Base-by-base conservation (phyloP, 768 basidiomycete species). In the Fomitopsis serialis region DNA sequence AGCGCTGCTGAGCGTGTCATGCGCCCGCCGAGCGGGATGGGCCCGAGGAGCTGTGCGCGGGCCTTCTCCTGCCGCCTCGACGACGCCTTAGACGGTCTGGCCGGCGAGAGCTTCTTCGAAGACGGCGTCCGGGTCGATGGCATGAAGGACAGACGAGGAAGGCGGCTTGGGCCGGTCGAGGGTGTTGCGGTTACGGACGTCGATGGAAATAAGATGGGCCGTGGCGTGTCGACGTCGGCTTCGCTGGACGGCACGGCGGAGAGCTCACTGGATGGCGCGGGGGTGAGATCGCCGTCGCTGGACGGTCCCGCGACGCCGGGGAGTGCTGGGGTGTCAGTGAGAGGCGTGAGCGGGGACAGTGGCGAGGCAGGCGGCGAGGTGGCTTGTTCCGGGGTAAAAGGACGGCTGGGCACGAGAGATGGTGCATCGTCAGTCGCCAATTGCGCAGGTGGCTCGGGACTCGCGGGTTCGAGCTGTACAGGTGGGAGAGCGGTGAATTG, bases 1-100 rank as follows among this genome's bases (percentile, higher is more conserved):
- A 61, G 42, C 19, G 55, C 48, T 25, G 59, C 53, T 9, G 57
- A 58, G 27, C 57, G 44, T 11, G 57, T 58, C 50, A 54, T 52
- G 19, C 55, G 34, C 0, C 48, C 52, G 12, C 52, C 46, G 22
- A 45, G 17, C 25, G 54, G 55, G 3, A 53, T 43, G 12, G 45
- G 37, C 3, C 51, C 22, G 6, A 15, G n/a, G n/a, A n/a, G 49
- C 15, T 15, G 6, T 40, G 37, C 15, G 15, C 15, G 37, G 15
- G 29, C 24, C 35, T 36, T 10, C 21, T 37, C 15, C 29, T 32
- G 32, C 48, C 29, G 2, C 35, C n/a, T 42, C 24, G 27, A 19
- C 48, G 48, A 19, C 8, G 32, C 48, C 48, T 50, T 37, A 5
- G 24, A 19, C 7, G 21, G 15, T 12, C 13, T 23, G 8, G 17